Evolutionary conservation across 2,329 filamentous ascomycete genomes (phyloP), one percentile per base, ranked within the genome.

Genomic region (Sordariomycetes sp.): DNA sequence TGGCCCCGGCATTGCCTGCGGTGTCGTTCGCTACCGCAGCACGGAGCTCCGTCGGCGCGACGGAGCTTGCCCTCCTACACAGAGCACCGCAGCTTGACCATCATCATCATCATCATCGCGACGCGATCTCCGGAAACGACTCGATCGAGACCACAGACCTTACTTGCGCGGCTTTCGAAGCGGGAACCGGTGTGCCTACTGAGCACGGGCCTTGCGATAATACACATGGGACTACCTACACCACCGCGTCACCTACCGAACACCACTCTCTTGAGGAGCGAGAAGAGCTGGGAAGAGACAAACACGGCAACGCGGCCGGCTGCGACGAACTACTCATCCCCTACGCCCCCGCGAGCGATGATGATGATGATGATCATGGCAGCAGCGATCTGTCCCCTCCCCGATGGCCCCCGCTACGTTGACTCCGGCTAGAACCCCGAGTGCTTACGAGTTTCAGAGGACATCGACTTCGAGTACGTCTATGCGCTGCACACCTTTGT

Each of bases 381-480:
- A 83, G 85, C 75, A 76, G 76, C 67, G 76, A 81, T 69, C 76
- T 81, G 66, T 70, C 77, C 76, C n/a, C 76, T 70, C 61, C 65
- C 66, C 71, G 69, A 76, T 69, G 77, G 87, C 66, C 68, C 78
- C 59, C 77, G 77, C 72, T 87, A 82, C 70, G 71, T 87, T 76
- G 83, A 88, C 69, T 84, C 81, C 64, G 85, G 84, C 59, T 91
- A 85, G 85, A 84, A 79, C 70, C 80, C 80, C 74, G 81, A 88
- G 76, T 86, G 85, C 90, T 96, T 90, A 96, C 87, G 82, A 79
- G 79, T 86, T 72, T 71, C 77, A 97, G 94, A 99, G 81, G 94
- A 99, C 67, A 99, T 99, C 72, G 94, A 99, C 78, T 97, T 99
- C 76, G 92, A 97, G 70, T 97, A 97, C 73, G 94, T 99, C 60